phyloP scores from a whole-genome alignment of 768 basidiomycete species.

The Podaxis pistillaris region DNA sequence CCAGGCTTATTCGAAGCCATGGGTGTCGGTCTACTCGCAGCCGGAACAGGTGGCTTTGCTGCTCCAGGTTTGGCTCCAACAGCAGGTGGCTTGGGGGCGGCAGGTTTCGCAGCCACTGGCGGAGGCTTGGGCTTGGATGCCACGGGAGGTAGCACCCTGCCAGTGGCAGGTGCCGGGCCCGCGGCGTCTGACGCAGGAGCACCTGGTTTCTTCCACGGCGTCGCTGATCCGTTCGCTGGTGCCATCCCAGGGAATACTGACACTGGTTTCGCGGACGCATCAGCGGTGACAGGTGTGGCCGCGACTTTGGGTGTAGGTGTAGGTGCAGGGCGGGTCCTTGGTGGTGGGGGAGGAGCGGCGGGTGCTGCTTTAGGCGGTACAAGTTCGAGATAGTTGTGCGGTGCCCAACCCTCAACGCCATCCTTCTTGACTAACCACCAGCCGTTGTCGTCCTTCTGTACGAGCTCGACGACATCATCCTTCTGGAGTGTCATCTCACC shows the following conservation, averaged over 20 bases:
- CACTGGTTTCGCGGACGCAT: slow-evolving; percentile 71
- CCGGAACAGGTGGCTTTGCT: slow-evolving; percentile 60
- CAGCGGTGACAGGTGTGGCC: slow-evolving; percentile 46
- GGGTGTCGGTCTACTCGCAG: slow-evolving; percentile 48
- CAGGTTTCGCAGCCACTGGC: slow-evolving; percentile 52
- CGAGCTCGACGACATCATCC: slow-evolving; percentile 88
- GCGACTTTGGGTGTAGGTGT: slow-evolving; percentile 36
- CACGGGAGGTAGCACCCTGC: slow-evolving; percentile 58
- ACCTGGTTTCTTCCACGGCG: slow-evolving; percentile 70
- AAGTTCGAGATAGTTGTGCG: slow-evolving; percentile 88
- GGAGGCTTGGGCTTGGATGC: slow-evolving; percentile 71
- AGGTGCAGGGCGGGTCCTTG: slow-evolving; percentile 48
- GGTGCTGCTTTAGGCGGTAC: slow-evolving; percentile 66
- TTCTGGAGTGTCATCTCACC: slow-evolving; percentile 90
- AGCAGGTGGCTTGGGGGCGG: slow-evolving; percentile 45
- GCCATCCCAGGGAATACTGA: slow-evolving; percentile 81
- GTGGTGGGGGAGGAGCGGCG: slow-evolving; percentile 67
- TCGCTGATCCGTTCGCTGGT: slow-evolving; percentile 61
- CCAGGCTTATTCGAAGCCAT: slow-evolving; percentile 39
- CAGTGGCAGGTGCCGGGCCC: slow-evolving; percentile 35
- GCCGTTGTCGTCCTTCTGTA: slow-evolving; percentile 92
- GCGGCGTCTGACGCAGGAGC: slow-evolving; percentile 38
- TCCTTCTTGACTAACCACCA: slow-evolving; percentile 97
- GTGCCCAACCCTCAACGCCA: slow-evolving; percentile 89
- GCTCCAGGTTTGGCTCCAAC: slow-evolving; percentile 34